Evolutionary conservation across 805 yeast genomes (phyloP), one percentile per base, ranked within the genome.

Genomic region (Ogataea methylovora): DNA sequence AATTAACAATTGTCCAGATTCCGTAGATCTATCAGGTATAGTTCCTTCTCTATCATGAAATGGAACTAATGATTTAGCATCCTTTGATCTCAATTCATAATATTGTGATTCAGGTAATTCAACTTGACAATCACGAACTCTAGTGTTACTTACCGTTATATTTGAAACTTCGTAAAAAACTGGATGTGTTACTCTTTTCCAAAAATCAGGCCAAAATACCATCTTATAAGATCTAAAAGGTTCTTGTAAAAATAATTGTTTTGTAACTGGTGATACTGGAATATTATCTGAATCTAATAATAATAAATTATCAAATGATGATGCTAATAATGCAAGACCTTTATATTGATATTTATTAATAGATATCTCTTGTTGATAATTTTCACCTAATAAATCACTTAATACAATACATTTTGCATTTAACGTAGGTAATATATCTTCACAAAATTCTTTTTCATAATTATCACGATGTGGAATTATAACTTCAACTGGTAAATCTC

Each of bases 381-480:
- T 59, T 8, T 62, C 46, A 1, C 80, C 77, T 21, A 78, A 42
- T 26, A 71, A 63, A 45, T 75, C 68, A 17, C 67, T 51, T 48
- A 76, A 55, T 20, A 68, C 54, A 12, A 80, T 63, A 58, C 92
- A 82, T 39, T 63, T 67, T 1, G 84, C 87, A 38, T 76, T 70
- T 36, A 74, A 48, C 8, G 33, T 39, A 0, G 76, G 76, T 22
- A 72, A 48, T 1, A 64, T 45, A 1, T 45, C 48, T 17, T 58
- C 63, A 45, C 75, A 69, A 14, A 70, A 49, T 27, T 61, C 60
- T 14, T 63, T 61, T 27, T 57, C 55, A 9, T 57, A 53, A 39
- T 66, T 68, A 35, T 67, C 73, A 4, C 48, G 43, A 10, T 54
- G 41, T 8, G 71, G 66, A 15, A 68, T 49, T 43, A 67, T 55